These are phyloP conservation scores for Barnettozyma sucrosica DNA, from an alignment of 805 yeast genomes.

Conservation along the genomic window DNA sequence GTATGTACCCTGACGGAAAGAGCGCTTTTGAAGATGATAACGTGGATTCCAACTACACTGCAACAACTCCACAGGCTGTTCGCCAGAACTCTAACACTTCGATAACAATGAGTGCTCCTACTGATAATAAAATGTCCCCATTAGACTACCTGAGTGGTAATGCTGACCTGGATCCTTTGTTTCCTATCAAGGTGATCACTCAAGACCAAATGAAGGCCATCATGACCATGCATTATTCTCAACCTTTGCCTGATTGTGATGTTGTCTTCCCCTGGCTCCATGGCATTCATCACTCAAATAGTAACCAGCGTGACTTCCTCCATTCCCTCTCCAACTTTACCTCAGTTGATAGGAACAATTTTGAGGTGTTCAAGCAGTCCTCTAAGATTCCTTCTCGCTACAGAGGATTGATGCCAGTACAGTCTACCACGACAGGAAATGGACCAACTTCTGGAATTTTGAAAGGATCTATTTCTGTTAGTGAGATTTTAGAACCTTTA, in stretches of 20 bases:
- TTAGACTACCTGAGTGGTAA: constrained; percentile 19
- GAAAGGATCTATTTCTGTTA: constrained; percentile 48
- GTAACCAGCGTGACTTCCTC: constrained; percentile 21
- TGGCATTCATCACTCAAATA: constrained; percentile 38
- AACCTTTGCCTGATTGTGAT: constrained; percentile 55
- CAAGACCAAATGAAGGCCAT: constrained; percentile 17
- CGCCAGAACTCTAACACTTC: constrained; percentile 8
- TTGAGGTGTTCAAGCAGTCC: constrained; percentile 15
- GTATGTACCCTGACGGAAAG: neutral
- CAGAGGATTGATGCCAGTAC: constrained; percentile 23
- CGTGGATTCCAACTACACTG: constrained; percentile 3
- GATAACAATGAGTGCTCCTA: neutral
- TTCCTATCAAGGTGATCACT: constrained; percentile 19
- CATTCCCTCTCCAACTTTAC: constrained; percentile 20
- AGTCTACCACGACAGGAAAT: constrained; percentile 27
- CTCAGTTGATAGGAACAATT: constrained; percentile 19
- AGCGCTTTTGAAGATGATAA: constrained; percentile 2
- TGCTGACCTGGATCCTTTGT: constrained; percentile 10
- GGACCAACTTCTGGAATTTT: constrained; percentile 39
- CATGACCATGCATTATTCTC: constrained; percentile 20
- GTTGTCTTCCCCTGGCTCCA: constrained; percentile 88
- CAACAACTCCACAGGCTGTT: neutral
- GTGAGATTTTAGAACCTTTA: constrained; percentile 48
- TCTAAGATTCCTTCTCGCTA: constrained; percentile 17
- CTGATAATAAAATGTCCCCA: constrained; percentile 12